Evolutionary conservation across 2,329 filamentous ascomycete genomes (phyloP), one percentile per base, ranked within the genome.

Genomic region (Clarireedia sp.): DNA sequence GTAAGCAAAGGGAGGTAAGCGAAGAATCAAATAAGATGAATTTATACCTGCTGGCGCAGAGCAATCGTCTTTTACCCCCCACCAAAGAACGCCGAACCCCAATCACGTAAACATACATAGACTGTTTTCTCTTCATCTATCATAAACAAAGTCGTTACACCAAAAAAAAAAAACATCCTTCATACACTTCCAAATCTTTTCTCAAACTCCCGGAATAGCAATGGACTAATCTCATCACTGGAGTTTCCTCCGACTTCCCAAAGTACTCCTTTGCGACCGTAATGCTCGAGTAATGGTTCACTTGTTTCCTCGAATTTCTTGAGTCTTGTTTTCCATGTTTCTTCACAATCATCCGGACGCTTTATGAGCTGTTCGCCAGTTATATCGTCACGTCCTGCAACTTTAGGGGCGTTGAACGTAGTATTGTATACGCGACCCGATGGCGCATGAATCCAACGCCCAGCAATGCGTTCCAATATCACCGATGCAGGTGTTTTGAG

Each of bases 341-440:
- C 86, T 63, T 94, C 86, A 56, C 84, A 86, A 68, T 99, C 94
- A 67, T 99, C 94, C 7, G 85, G 77, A 54, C 94, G 79, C 69
- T 95, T 87, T 5, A 87, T 85, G 59, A 99, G 77, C 21, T 79
- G 76, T 69, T 99, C 94, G 16, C 94, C 94, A 0, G 94, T 99
- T 48, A 96, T 68, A 70, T 99, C 94, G 71, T 99, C 94, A 62
- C 78, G 81, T 24, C 94, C 92, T 0, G 82, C 73, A 1, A 91
- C 83, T 62, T 85, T 86, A 0, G 94, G 94, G 7, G 87, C 80
- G 68, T 97, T 90, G 75, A 96, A 99, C 0, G 85, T 85, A 2
- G 90, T 95, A 70, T 99, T 99, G 77, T 99, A 99, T 16, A 96
- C 87, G 26, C 94, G 81, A 1, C 94, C 94, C 0, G 90, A 95